phyloP scores from a whole-genome alignment of 1,284 basidiomycete genomes.

The Ustilago tritici region DNA sequence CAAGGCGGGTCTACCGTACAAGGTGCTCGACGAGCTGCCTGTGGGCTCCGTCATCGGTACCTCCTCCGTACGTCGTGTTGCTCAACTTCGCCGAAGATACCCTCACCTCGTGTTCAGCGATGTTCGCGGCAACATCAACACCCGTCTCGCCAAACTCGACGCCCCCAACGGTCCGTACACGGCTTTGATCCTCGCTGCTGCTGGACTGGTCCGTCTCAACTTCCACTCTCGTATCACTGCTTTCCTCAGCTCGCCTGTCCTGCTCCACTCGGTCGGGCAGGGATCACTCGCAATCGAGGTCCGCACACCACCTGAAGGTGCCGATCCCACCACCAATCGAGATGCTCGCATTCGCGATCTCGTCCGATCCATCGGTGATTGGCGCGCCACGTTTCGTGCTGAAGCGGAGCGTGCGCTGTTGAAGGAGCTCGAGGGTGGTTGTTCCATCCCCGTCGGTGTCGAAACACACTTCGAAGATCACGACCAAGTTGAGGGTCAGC shows the following conservation, averaged over 20 bases:
- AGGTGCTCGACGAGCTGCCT: slow-evolving; percentile 83
- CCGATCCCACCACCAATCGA: slow-evolving; percentile 53
- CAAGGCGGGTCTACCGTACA: slow-evolving; percentile 80
- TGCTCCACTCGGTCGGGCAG: slow-evolving; percentile 93
- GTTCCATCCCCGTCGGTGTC: slow-evolving; percentile 95
- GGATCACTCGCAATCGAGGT: slow-evolving; percentile 92
- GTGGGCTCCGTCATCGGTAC: slow-evolving; percentile 92
- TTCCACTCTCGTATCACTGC: slow-evolving; percentile 80
- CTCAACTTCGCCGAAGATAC: slow-evolving; percentile 85
- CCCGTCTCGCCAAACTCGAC: slow-evolving; percentile 91
- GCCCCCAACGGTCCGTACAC: slow-evolving; percentile 83
- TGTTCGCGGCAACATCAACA: slow-evolving; percentile 75
- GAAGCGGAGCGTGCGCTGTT: slow-evolving; percentile 83
- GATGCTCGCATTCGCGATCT: slow-evolving; percentile 62
- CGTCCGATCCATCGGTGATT: slow-evolving; percentile 63
- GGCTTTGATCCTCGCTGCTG: slow-evolving; percentile 91
- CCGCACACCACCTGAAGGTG: slow-evolving; percentile 72
- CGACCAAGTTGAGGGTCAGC: slow-evolving; percentile 54
- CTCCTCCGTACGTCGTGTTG: slow-evolving; percentile 90
- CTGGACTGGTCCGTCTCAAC: slow-evolving; percentile 87
- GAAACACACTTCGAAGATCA: slow-evolving; percentile 72
- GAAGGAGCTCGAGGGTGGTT: slow-evolving; percentile 91
- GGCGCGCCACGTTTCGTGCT: slow-evolving; percentile 63
- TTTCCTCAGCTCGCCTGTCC: slow-evolving; percentile 78
- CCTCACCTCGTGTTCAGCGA: slow-evolving; percentile 87